phyloP scores from a whole-genome alignment of 2,329 filamentous ascomycete genomes.

The Monosporascus sp. region DNA sequence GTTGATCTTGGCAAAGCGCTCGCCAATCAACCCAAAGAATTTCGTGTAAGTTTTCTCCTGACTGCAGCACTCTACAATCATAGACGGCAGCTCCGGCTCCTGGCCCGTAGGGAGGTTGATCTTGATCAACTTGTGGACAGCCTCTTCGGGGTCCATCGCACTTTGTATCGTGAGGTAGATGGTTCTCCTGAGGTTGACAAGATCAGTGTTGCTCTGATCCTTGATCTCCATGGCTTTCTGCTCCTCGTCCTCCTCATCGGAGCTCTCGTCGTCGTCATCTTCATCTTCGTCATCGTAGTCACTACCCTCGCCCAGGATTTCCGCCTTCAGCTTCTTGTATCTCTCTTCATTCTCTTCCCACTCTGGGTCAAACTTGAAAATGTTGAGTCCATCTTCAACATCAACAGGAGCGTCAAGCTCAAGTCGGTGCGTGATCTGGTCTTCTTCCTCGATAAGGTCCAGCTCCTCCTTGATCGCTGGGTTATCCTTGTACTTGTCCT shows the following conservation, averaged over 20 bases:
- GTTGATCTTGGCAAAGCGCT: conserved; percentile 94
- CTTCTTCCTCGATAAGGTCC: conserved; percentile 93
- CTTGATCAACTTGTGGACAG: conserved; percentile 94
- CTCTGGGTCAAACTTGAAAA: conserved; percentile 89
- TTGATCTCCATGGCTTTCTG: conserved; percentile 90
- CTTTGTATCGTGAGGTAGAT: conserved; percentile 99
- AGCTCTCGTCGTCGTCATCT: conserved; percentile 62
- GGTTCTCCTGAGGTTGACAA: conserved; percentile 86
- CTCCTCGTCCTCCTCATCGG: conserved; percentile 69
- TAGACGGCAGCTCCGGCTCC: conserved; percentile 86
- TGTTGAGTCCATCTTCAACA: conserved; percentile 81
- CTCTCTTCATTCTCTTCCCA: conserved; percentile 89
- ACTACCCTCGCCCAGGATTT: conserved; percentile 91
- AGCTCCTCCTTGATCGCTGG: conserved; percentile 86
- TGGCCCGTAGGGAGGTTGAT: conserved; percentile 81
- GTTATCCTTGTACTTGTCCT: conserved; percentile 95
- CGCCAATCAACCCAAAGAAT: conserved; percentile 91
- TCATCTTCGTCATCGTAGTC: conserved; percentile 67
- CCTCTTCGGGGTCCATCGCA: conserved; percentile 92
- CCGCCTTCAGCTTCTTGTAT: conserved; percentile 84
- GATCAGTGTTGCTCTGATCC: conserved; percentile 92
- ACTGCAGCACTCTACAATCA: conserved; percentile 95
- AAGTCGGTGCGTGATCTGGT: conserved; percentile 88
- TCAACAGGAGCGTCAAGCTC: conserved; percentile 80
- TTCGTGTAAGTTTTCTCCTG: conserved; percentile 97